phyloP scores from a whole-genome alignment of 1,284 basidiomycete species.

The Calocybe gambosa region DNA sequence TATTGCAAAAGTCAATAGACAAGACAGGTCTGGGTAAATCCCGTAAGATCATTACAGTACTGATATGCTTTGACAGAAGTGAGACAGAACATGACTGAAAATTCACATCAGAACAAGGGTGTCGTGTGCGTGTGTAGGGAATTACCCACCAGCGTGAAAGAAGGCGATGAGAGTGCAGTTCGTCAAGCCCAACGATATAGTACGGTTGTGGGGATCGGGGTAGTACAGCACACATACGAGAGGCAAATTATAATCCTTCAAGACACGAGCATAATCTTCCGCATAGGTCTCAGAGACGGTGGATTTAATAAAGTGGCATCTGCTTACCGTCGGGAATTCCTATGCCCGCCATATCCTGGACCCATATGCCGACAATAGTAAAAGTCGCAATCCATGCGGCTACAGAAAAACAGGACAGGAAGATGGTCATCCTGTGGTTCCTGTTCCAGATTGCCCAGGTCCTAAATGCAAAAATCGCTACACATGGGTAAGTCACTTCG shows the following conservation, averaged over 20 bases:
- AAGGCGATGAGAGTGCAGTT: not conserved
- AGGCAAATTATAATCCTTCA: not conserved
- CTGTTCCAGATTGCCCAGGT: slow-evolving; percentile 14
- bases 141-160: not conserved
- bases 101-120: not conserved
- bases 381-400: slow-evolving; percentile 3
- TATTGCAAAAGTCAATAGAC: not conserved
- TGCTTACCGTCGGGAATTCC: not conserved
- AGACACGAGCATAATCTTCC: not conserved
- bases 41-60: not conserved
- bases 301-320: not conserved
- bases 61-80: not conserved
- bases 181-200: not conserved
- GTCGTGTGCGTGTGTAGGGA: not conserved
- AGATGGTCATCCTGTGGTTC: slow-evolving; percentile 2
- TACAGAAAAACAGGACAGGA: slow-evolving; percentile 5
- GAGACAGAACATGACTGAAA: not conserved
- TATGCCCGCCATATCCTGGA: not conserved
- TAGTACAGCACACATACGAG: not conserved
- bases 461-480: slow-evolving; percentile 11
- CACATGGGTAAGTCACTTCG: not conserved
- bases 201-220: not conserved
- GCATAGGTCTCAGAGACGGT: not conserved
- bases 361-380: not conserved
- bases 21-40: not conserved